Evolutionary conservation across 1,284 basidiomycete species (phyloP).

Genomic region (Sanghuangporus weigelae): DNA sequence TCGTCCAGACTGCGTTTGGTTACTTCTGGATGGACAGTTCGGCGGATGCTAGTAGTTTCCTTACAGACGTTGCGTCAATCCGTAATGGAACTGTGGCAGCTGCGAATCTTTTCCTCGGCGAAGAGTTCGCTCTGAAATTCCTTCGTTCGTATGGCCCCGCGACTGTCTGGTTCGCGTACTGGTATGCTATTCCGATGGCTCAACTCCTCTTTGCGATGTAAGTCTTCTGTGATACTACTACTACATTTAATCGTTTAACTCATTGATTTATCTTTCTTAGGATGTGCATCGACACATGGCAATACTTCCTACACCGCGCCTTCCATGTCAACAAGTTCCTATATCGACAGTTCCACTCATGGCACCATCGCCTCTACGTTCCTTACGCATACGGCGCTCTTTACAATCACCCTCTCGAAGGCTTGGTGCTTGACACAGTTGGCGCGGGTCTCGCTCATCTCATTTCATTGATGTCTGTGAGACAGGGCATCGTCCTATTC

Average conservation of each 20-base stretch:
- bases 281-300: conserved; percentile 96
- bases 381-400: conserved; percentile 96
- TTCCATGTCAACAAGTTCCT: conserved; percentile 92
- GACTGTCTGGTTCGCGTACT: conserved; percentile 74
- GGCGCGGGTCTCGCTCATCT: conserved; percentile 79
- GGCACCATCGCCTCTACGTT: conserved; percentile 95
- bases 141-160: conserved; percentile 43
- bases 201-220: conserved; percentile 85
- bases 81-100: conserved; percentile 37
- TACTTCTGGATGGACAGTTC: conserved; percentile 62
- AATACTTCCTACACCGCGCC: conserved; percentile 91
- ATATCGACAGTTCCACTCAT: conserved; percentile 90
- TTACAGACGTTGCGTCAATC: conserved; percentile 36
- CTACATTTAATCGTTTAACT: conserved; percentile 10
- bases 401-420: conserved; percentile 97
- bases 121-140: conserved; percentile 29
- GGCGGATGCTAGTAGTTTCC: conserved; percentile 40
- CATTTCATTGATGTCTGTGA: conserved; percentile 65
- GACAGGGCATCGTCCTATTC: conserved; percentile 87
- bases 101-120: conserved; percentile 29
- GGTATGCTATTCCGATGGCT: conserved; percentile 85
- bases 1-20: conserved; percentile 79
- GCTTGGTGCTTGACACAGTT: conserved; percentile 84
- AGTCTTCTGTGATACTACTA: conserved; percentile 31
- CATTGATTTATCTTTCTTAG: conserved; percentile 38